phyloP scores from a whole-genome alignment of 1,284 basidiomycete genomes.

The Moniliophthora roreri region DNA sequence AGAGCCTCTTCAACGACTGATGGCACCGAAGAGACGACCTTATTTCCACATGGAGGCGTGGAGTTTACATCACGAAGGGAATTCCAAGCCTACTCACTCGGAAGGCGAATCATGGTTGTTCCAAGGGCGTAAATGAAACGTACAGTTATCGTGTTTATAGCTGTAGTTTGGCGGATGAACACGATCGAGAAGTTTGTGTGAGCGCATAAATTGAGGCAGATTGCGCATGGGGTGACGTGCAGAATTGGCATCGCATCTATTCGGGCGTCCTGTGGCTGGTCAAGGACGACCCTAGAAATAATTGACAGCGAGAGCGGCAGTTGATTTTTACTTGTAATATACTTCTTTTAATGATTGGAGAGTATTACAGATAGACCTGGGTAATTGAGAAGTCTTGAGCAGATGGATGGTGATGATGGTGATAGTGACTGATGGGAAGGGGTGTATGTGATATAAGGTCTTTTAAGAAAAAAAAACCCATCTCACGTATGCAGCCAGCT shows the following conservation, averaged over 20 bases:
- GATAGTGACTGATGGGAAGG: conserved; percentile 24
- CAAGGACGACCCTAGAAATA: not conserved
- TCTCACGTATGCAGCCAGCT: conserved; percentile 14
- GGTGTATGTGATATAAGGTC: conserved; percentile 14
- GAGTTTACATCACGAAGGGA: not conserved
- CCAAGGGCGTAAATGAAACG: too few relatives aligned
- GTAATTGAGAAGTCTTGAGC: conserved; percentile 11
- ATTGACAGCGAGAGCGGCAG: conserved; percentile 7
- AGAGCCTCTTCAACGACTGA: not conserved
- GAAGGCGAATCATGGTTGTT: too few relatives aligned
- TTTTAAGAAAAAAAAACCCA: conserved; percentile 17
- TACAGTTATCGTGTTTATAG: too few relatives aligned
- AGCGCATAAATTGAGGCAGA: not conserved
- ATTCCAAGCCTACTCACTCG: not conserved
- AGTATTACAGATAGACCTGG: conserved; percentile 4
- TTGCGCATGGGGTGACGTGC: not conserved
- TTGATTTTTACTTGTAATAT: conserved; percentile 4
- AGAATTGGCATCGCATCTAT: conserved; percentile 4
- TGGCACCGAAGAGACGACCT: not conserved
- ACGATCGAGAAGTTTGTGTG: not conserved
- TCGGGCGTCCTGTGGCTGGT: not conserved
- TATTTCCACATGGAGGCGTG: not conserved
- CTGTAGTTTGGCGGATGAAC: too few relatives aligned
- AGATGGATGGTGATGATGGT: conserved; percentile 17
- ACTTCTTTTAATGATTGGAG: conserved; percentile 3